Evolutionary conservation across 768 basidiomycete species (phyloP).

Genomic region (Trametes villosa): DNA sequence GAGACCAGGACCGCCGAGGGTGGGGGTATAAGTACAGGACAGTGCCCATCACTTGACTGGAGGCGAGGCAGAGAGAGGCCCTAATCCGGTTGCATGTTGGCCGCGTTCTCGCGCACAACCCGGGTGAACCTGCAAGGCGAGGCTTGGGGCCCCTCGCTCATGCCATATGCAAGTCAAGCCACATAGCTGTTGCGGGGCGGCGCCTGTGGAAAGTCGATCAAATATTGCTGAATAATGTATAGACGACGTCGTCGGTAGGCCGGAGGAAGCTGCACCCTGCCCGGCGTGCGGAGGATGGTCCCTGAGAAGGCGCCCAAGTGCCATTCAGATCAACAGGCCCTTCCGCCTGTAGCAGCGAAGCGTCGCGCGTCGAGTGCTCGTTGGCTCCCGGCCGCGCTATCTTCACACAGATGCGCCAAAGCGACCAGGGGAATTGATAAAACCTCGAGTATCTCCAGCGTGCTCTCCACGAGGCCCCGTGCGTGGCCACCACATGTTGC

Average conservation of each 20-base stretch:
- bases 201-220: conserved; percentile 27
- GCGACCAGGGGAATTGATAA: conserved; percentile 22
- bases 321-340: conserved; percentile 18
- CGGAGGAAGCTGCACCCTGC: conserved; percentile 21
- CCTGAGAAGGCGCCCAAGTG: conserved; percentile 21
- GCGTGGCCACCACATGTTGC: conserved; percentile 27
- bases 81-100: conserved; percentile 42
- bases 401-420: conserved; percentile 20
- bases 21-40: conserved; percentile 24
- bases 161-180: conserved; percentile 26
- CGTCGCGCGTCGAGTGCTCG: conserved; percentile 10
- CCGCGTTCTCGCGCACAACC: conserved; percentile 42
- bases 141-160: conserved; percentile 37
- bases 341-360: conserved; percentile 19
- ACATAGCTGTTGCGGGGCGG: conserved; percentile 26
- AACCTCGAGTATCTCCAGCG: conserved; percentile 25
- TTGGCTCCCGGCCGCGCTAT: conserved; percentile 10
- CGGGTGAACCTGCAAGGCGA: conserved; percentile 41
- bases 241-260: conserved; percentile 23
- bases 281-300: conserved; percentile 18
- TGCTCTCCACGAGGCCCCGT: conserved; percentile 29
- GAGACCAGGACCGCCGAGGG: not conserved
- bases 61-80: conserved; percentile 36
- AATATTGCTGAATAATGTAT: conserved; percentile 27
- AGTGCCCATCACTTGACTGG: conserved; percentile 30